Evolutionary conservation across 768 basidiomycete genomes (phyloP).

Genomic region (Termitomyces sp.): DNA sequence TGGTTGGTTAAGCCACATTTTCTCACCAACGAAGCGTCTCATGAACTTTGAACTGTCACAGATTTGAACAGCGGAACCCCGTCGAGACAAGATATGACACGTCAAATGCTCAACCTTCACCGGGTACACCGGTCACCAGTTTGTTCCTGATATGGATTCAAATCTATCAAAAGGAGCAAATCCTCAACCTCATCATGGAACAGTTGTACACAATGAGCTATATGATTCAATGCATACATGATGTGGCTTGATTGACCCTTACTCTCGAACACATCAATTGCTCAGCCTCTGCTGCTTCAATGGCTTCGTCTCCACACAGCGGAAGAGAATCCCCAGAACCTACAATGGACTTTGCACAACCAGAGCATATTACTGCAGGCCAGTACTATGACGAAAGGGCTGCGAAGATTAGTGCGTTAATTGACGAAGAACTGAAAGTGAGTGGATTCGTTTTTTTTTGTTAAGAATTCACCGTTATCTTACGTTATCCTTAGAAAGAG

Average conservation of each 20-base stretch:
- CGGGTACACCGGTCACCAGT: no score
- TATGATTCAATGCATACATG: conserved; percentile 3
- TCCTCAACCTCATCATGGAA: conserved; percentile 7
- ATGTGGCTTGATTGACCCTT: conserved; percentile 9
- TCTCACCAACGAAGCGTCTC: not conserved
- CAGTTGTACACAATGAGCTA: conserved; percentile 7
- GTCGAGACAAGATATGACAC: not conserved
- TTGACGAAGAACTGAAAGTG: conserved; percentile 58
- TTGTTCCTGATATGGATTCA: not conserved
- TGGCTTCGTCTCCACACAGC: conserved; percentile 4
- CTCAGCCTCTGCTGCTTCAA: conserved; percentile 3
- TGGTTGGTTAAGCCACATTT: not conserved
- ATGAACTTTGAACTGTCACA: not conserved
- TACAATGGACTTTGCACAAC: conserved; percentile 9
- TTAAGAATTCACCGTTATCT: not conserved
- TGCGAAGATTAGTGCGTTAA: conserved; percentile 42
- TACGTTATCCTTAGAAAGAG: conserved; percentile 44
- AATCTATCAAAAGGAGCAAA: conserved; percentile 14
- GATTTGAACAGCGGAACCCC: not conserved
- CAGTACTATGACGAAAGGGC: conserved; percentile 39
- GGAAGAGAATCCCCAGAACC: conserved; percentile 6
- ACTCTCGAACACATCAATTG: conserved; percentile 6
- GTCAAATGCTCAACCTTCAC: not conserved
- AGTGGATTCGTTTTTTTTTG: not conserved
- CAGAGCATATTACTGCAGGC: conserved; percentile 8